Base-by-base conservation (phyloP, 202 grass and related monocot genomes). In the Cymbopogon flexuosus region DNA sequence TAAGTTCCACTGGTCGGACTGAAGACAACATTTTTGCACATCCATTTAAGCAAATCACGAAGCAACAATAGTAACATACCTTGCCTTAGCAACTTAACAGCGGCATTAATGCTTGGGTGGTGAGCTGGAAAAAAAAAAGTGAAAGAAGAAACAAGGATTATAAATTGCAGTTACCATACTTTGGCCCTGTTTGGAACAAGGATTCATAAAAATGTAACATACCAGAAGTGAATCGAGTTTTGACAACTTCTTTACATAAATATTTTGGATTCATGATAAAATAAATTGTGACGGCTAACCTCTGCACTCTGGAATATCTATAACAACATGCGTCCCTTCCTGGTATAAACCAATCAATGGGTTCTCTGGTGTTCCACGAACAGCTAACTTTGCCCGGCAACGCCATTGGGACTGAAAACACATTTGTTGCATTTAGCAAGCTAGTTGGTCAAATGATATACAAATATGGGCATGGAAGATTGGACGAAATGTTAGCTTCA, bases 61-160 rank as follows among this genome's bases (percentile, higher is more conserved):
- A 64, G 14, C 11, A 70, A 43, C 21, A 12, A 51, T 58, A 51
- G 72, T 29, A 80, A 51, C 57, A 64, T 89, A 81, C 95, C 90
- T 94, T 82, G 86, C 87, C 87, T 98, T 81, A 98, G 52, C 46
- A 98, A 82, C 57, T 94, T 84, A 77, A 94, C 64, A 15, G 92
- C 90, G 71, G 92, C 81, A 81, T 98, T 98, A 83, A 97, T 94
- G 83, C 80, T 89, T 39, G 92, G 95, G 84, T 97, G 95, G 84
- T 97, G 95, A 63, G 95, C 92, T 97, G 88, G n/a, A n/a, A 27
- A 27, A 59, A 79, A 36, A 88, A 66, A 18, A 8, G 16, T 52
- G 57, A 76, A 67, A 14, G 65, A 81, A 10, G 1, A 73, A 83
- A 78, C 0, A 18, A 73, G 36, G 62, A 84, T 57, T 21, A 84